Base-by-base conservation (phyloP, 495 filamentous ascomycete species). In the Astrothelium macrocarpum region DNA sequence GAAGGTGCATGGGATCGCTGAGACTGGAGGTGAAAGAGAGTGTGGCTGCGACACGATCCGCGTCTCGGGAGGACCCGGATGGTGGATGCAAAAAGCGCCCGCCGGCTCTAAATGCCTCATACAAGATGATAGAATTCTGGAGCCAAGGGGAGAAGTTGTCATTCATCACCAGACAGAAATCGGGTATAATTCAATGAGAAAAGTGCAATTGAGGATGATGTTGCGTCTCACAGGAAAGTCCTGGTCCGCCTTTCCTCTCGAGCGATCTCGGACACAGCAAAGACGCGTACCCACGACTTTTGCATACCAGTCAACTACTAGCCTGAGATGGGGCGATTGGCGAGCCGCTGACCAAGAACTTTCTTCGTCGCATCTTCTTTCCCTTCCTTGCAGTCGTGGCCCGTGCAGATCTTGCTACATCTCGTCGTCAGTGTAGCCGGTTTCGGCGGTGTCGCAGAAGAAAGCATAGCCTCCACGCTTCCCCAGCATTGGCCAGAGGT, bases 301-400 rank as follows among this genome's bases (percentile, higher is more conserved):
- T n/a, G n/a, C n/a, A n/a, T n/a, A n/a, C n/a, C n/a, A n/a, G n/a
- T n/a, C n/a, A 14, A 14, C 5, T 39, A 14, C 34, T 39, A 5
- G 34, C 5, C 34, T 5, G 34, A 39, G 14, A 39, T 14, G 34
- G 34, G 34, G 34, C 34, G 34, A 39, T 39, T 39, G 5, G 34
- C 34, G 34, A 39, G 34, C 5, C 34, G 34, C 34, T 14, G 5
- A 39, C 9, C 49, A n/a, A 11, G 12, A 26, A 56, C 25, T 25
- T 56, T 56, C 49, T 56, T 39, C 34, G 49, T 56, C 49, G 49
- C 49, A 56, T 56, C 20, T 56, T 56, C 49, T 56, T 20, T 56
- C 49, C 12, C 49, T 56, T 56, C 49, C 49, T 16, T 56, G 49
- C 49, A 56, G 12, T 7, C 49, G 5, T 56, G 25, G 49, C 49